Base-by-base conservation (phyloP, 768 basidiomycete genomes). In the Pholiota molesta region DNA sequence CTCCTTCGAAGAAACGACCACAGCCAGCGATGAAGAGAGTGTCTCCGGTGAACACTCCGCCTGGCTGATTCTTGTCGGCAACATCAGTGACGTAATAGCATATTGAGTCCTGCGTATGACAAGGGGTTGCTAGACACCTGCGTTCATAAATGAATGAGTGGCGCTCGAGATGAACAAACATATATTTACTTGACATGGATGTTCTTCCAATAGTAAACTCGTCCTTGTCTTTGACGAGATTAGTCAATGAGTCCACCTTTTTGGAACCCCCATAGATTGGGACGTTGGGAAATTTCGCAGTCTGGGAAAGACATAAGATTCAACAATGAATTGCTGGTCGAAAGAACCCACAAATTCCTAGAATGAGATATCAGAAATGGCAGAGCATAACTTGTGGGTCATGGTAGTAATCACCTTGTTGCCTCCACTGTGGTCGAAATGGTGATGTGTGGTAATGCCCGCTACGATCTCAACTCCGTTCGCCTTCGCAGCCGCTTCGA, bases 21-120 rank as follows among this genome's bases (percentile, higher is more conserved):
- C 92, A 96, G 9, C 95, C 94, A 28, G 81, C 90, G 73, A 84
- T 79, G 79, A 97, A 97, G 57, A 97, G 86, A 1, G 95, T 97
- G 71, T 97, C 95, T 16, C 97, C 97, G 0, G 97, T 97, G 75
- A 99, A 97, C 39, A 98, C 93, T 16, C 81, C 90, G 19, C 90
- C 90, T 0, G 90, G 79, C 62, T 87, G 86, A 26, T 73, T 72
- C 52, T 78, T 68, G 26, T 84, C 75, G 23, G 72, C 65, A 21
- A 79, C 73, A 61, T 82, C 77, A 33, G 90, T 93, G 58, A 88
- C 83, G 72, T 91, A 83, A 79, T 88, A 99, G 79, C 92, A 97
- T 68, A 97, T 96, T 16, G 96, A 97, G 75, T 98, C 97, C 72
- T 92, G 92, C 3, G 97, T 99, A 74, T 98, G 97, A 75, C 95